These are phyloP conservation scores for Fraxinus anomala DNA, from an alignment of 257 asterid genomes.

Conservation along the genomic window DNA sequence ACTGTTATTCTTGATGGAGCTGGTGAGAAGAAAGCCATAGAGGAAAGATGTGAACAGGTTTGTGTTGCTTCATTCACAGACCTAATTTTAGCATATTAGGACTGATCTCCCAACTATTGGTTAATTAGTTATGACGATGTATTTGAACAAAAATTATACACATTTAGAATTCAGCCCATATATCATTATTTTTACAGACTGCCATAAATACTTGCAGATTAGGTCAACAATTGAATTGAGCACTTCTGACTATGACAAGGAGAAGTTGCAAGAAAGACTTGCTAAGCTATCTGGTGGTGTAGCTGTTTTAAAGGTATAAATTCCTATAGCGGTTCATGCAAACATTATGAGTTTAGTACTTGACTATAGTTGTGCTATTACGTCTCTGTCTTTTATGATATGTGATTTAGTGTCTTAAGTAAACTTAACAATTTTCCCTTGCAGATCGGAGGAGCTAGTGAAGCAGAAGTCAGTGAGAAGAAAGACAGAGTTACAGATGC, in stretches of 20 bases:
- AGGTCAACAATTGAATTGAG: constrained; percentile 52
- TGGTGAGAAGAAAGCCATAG: constrained; percentile 49
- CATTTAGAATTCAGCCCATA: background rate
- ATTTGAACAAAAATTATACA: background rate
- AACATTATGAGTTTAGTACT: background rate
- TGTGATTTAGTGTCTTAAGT: constrained; percentile 29
- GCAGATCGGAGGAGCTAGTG: constrained; percentile 66
- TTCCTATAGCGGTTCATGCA: background rate
- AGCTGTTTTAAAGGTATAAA: constrained; percentile 55
- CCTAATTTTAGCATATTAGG: background rate
- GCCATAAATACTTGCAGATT: constrained; percentile 40
- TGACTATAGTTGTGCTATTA: background rate
- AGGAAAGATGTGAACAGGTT: constrained; percentile 64
- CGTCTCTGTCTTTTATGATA: background rate
- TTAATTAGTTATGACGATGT: background rate
- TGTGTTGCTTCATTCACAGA: background rate
- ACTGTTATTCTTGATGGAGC: constrained; percentile 58
- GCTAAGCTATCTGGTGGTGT: constrained; percentile 75
- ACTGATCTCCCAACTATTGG: background rate
- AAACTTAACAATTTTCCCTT: constrained; percentile 11
- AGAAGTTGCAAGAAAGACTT: constrained; percentile 64
- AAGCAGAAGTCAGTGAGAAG: constrained; percentile 57
- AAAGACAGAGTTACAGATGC: constrained; percentile 66
- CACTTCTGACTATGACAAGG: constrained; percentile 64
- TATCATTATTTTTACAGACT: background rate